Evolutionary conservation across 2,329 filamentous ascomycete species (phyloP), one percentile per base, ranked within the genome.

Genomic region (Sordariomycetes sp.): DNA sequence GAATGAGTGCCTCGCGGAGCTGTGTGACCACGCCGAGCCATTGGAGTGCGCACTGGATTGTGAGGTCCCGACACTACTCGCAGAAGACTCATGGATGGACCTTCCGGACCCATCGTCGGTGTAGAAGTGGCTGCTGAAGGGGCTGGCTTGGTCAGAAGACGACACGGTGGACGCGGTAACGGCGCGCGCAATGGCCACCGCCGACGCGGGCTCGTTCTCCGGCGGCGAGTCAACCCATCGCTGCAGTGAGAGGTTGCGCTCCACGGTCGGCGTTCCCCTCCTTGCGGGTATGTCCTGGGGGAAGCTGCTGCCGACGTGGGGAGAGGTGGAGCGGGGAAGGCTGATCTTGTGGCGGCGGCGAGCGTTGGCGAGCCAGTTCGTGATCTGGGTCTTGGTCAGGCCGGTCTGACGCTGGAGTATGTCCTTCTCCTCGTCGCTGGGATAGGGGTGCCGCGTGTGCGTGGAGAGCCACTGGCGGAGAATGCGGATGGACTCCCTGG

Each of bases 321-420:
- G 87, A 4, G 89, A 91, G 20, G 79, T 82, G 34, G 81, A 83
- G 61, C 85, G 78, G 53, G 82, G 82, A 1, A 81, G 76, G 53
- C 84, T 81, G 57, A 87, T 83, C 72, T 95, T 96, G 64, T 88
- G 85, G 61, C 90, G 80, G 58, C 90, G 82, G 51, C 90, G 84
- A 58, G 90, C 90, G 69, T 96, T 96, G 59, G 90, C 90, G 53
- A 96, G 81, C 90, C 90, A 96, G 67, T 95, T 95, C 12, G 85
- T 86, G 63, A 96, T 92, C 66, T 96, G 91, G 15, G 79, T 86
- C 64, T 89, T 83, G 67, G 83, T 90, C 48, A 96, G 76, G 8
- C 90, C 89, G 1, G 90, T 96, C 63, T 87, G 80, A 53, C 80
- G 78, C 69, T 90, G 86, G 28, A 96, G 75, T 60, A 82, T 79